Evolutionary conservation across 2,329 filamentous ascomycete species (phyloP).

Genomic region (Ceratocystis colombiana): DNA sequence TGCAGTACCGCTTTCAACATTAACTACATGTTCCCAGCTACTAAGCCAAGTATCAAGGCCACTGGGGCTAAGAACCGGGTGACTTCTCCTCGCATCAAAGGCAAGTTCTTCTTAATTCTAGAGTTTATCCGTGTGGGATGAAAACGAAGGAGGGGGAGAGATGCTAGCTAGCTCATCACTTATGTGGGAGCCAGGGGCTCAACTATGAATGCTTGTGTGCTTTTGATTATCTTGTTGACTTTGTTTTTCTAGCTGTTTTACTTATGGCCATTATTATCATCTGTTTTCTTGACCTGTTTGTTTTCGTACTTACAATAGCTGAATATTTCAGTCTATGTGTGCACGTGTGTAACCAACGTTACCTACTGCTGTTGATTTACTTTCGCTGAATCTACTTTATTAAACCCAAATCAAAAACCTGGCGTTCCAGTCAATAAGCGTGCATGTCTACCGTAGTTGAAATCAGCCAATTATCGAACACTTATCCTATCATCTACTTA

Average conservation of each 20-base stretch:
- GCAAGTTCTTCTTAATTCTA: neutral
- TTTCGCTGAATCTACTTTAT: neutral
- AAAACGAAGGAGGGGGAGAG: neutral
- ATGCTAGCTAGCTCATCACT: neutral
- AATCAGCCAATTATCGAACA: too few relatives aligned
- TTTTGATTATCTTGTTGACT: neutral
- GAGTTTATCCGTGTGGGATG: neutral
- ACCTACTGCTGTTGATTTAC: neutral
- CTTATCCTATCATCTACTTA: too few relatives aligned
- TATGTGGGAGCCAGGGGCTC: neutral
- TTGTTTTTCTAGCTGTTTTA: neutral
- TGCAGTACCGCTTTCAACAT: neutral
- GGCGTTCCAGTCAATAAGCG: neutral
- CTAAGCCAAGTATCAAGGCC: neutral
- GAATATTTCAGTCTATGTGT: neutral
- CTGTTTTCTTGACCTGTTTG: too few relatives aligned
- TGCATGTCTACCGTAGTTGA: too few relatives aligned
- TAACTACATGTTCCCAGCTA: neutral
- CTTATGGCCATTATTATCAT: neutral
- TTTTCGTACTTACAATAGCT: neutral
- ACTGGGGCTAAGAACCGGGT: neutral
- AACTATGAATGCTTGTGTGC: neutral
- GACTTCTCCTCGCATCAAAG: neutral
- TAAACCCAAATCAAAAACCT: neutral
- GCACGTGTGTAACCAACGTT: neutral